These are phyloP conservation scores for Leishmania braziliensis DNA, from an alignment of 208 protist genomes.

Conservation along the genomic window DNA sequence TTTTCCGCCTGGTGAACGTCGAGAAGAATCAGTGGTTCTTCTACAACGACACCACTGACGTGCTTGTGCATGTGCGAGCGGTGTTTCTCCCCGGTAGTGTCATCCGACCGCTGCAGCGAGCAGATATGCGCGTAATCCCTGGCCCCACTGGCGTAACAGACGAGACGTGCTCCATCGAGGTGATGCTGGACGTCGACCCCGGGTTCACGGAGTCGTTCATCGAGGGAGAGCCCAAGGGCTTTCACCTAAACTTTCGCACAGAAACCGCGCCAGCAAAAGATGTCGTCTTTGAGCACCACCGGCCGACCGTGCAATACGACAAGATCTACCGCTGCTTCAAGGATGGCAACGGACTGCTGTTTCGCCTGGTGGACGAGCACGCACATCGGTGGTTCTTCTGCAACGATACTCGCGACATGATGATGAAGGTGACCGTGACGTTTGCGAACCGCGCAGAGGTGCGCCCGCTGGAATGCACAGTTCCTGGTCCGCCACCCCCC, in stretches of 20 bases:
- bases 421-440: slow-evolving; percentile 55
- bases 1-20: slow-evolving; percentile 69
- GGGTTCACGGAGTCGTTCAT: slow-evolving; percentile 81
- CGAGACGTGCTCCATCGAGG: slow-evolving; percentile 45
- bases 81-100: slow-evolving; percentile 39
- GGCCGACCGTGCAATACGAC: slow-evolving; percentile 60
- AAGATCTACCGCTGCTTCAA: slow-evolving; percentile 81
- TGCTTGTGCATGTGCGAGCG: slow-evolving; percentile 36
- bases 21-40: slow-evolving; percentile 58
- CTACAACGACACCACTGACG: slow-evolving; percentile 79
- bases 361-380: slow-evolving; percentile 61
- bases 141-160: slow-evolving; percentile 15
- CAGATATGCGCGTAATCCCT: slow-evolving; percentile 18
- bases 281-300: slow-evolving; percentile 59
- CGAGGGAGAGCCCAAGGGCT: slow-evolving; percentile 53
- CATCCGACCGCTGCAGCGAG: slow-evolving; percentile 48
- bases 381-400: slow-evolving; percentile 50
- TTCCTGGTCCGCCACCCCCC: slow-evolving; percentile 19
- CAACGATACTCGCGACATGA: slow-evolving; percentile 61
- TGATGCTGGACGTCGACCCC: slow-evolving; percentile 71
- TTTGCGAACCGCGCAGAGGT: slow-evolving; percentile 44
- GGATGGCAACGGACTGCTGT: slow-evolving; percentile 70
- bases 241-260: slow-evolving; percentile 58
- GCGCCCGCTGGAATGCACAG: slow-evolving; percentile 29
- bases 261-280: slow-evolving; percentile 51